Base-by-base conservation (phyloP, 257 asterid species). In the Ocimum tenuiflorum region DNA sequence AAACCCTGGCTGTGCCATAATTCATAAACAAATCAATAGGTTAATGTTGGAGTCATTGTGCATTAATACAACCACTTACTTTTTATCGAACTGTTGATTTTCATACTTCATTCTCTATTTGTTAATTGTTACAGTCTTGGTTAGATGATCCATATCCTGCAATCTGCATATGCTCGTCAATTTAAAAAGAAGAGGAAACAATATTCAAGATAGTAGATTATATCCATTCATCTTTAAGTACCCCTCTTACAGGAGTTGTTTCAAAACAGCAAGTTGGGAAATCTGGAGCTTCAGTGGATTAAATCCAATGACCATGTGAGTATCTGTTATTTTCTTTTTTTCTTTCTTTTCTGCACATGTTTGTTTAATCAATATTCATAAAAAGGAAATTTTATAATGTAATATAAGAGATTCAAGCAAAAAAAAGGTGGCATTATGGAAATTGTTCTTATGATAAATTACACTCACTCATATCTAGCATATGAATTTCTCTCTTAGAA, bases 221-320 rank as follows among this genome's bases (percentile, higher is more conserved):
- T 11, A 7, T 12, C 70, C 38, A 50, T 60, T 69, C 56, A 55
- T 49, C 7, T 45, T 39, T 64, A 24, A 57, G 66, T 67, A 29
- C 68, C 68, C 65, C 43, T 77, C 75, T 68, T 84, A 80, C 85
- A 94, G 97, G 86, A 75, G 73, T 76, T 90, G 77, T 77, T 94
- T 24, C 83, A 76, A 63, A 78, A 56, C 73, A 73, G 87, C 70
- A 86, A 83, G 77, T 71, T 89, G 90, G 85, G 69, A 68, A 70
- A 77, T 71, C 79, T 94, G 82, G 97, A 94, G 65, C 82, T 94
- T 62, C 95, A 78, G 60, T 89, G 95, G 96, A 86, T 94, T 45
- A 94, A 92, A 79, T 84, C 94, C 67, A 79, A 72, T 67, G 89
- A 85, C 71, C 90, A 94, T 75, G 97, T 88, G 75, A 86, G 91